A percentile compares a stretch with the other conserved stretches of the same genome.
phyloP scores from a whole-genome alignment of 768 basidiomycete species.

The Russula griseocarnosa region DNA sequence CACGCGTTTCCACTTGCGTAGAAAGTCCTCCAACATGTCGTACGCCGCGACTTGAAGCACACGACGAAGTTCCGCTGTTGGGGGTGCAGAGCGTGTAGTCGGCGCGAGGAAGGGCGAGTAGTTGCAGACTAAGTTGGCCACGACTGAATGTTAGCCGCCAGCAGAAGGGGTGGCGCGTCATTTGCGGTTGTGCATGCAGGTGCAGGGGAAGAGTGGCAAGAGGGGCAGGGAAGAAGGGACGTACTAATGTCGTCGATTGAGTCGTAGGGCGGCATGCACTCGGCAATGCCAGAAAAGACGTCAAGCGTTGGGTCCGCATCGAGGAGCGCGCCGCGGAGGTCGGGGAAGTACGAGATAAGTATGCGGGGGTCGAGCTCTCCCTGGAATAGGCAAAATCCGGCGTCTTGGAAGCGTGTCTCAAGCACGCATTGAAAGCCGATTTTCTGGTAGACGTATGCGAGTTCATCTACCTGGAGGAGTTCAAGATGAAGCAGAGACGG shows the following conservation, averaged over 20 bases:
- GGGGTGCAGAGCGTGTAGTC: constrained; percentile 60
- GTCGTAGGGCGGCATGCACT: constrained; percentile 62
- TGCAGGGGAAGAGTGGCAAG: constrained; percentile 21
- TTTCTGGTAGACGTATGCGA: constrained; percentile 75
- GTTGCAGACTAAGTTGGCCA: constrained; percentile 84
- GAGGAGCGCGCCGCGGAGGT: constrained; percentile 66
- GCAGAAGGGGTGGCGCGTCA: constrained; percentile 36
- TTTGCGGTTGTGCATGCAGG: constrained; percentile 30
- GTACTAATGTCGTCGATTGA: constrained; percentile 84
- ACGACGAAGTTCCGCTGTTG: constrained; percentile 63
- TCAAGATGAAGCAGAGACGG: neutral
- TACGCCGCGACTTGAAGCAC: constrained; percentile 61
- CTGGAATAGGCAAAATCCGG: constrained; percentile 69
- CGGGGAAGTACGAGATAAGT: constrained; percentile 74
- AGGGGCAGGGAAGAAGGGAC: constrained; percentile 37
- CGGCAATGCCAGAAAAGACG: constrained; percentile 70
- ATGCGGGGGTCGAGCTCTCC: constrained; percentile 83
- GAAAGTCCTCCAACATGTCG: constrained; percentile 70
- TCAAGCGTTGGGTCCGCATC: constrained; percentile 52
- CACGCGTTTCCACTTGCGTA: constrained; percentile 57
- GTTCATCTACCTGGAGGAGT: constrained; percentile 51
- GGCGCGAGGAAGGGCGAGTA: constrained; percentile 84
- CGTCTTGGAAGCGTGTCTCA: constrained; percentile 81
- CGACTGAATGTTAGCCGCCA: constrained; percentile 78
- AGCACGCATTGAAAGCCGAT: constrained; percentile 75